Percentiles rank a stretch among this genome's conserved stretches.
Evolutionary conservation across 371 early-diverging fungal species (phyloP).

Genomic region (Zopfochytrium polystomum): DNA sequence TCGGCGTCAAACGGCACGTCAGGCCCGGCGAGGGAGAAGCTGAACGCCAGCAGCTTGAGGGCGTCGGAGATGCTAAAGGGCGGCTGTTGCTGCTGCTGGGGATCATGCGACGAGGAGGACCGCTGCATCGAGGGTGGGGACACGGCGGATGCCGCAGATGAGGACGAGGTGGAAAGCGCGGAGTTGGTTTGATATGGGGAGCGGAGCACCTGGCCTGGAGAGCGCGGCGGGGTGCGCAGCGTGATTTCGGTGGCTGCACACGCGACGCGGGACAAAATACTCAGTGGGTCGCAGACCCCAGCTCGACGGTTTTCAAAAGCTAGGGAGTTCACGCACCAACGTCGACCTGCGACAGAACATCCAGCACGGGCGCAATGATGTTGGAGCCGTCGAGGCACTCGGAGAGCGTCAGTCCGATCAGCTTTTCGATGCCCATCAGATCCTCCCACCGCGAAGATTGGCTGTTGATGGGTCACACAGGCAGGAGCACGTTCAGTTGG

Average conservation of each 20-base stretch:
- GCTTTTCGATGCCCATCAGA: conserved; percentile 27
- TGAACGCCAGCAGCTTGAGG: conserved; percentile 13
- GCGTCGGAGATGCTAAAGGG: conserved; percentile 17
- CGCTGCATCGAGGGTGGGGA: no score
- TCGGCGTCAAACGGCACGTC: conserved; percentile 4
- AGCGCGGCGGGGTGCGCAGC: no score
- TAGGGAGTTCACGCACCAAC: conserved; percentile 4
- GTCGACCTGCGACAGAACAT: conserved; percentile 12
- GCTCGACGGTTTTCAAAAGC: no score
- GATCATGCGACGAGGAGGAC: not conserved
- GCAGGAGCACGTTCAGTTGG: no score
- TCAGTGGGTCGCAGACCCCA: no score
- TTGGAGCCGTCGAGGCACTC: conserved; percentile 18
- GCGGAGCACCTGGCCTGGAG: no score
- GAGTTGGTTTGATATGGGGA: no score
- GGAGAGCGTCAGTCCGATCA: conserved; percentile 18
- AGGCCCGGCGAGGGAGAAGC: conserved; percentile 20
- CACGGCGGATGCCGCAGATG: no score
- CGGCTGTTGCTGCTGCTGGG: not conserved
- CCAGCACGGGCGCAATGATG: conserved; percentile 14
- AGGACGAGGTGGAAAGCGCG: no score
- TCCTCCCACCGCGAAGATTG: conserved; percentile 30
- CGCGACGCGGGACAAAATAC: no score
- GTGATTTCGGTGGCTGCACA: no score
- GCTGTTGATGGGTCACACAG: conserved; percentile 3